phyloP scores from a whole-genome alignment of 352 stramenopile species.

The Aphanomyces astaci region DNA sequence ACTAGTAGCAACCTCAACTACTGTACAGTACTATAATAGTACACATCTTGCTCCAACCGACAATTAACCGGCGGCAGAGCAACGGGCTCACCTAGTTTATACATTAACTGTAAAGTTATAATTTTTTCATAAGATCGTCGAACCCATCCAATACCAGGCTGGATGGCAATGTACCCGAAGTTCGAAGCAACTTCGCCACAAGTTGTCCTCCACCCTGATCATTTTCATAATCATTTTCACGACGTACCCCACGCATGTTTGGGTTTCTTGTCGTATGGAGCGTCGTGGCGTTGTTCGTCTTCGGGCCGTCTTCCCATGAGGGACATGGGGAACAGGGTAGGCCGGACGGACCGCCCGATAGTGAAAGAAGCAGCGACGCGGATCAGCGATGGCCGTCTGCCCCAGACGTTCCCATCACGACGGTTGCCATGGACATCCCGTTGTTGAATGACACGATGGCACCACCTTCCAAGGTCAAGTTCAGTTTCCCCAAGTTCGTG shows the following conservation, averaged over 20 bases:
- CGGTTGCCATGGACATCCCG: not conserved
- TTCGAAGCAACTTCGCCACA: not conserved
- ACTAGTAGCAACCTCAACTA: too few species aligned
- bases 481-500: not conserved
- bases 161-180: too few species aligned
- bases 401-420: not conserved
- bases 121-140: too few species aligned
- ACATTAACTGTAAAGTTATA: too few species aligned
- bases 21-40: too few species aligned
- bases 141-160: too few species aligned
- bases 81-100: too few species aligned
- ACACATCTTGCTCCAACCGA: too few species aligned
- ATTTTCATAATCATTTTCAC: not conserved
- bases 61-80: too few species aligned
- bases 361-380: not conserved
- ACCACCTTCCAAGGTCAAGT: not conserved
- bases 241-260: not conserved
- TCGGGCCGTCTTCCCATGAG: not conserved
- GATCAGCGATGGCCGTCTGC: not conserved
- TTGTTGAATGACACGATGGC: not conserved
- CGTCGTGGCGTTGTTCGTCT: not conserved
- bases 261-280: slow-evolving; percentile 6
- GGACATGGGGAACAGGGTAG: not conserved
- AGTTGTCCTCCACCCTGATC: not conserved
- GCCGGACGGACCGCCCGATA: not conserved